Conservation (phyloP, 805 yeast genomes). For the Monosporozyma aquatica region DNA sequence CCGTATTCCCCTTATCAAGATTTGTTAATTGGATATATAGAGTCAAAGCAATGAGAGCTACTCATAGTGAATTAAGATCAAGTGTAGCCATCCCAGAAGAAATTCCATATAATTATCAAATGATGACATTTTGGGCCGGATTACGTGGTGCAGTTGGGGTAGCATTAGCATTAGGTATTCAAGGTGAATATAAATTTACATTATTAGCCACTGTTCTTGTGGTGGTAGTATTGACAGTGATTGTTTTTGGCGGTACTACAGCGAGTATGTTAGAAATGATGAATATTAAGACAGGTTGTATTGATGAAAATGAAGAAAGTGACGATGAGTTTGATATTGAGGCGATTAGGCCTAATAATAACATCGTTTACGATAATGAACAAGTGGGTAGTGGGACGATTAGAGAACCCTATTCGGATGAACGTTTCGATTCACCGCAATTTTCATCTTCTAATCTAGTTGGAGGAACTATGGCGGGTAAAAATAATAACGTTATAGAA, state of each 20-base stretch:
- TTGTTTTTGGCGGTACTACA: conserved; percentile 95
- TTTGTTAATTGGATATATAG: conserved; percentile 72
- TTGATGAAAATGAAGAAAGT: conserved; percentile 62
- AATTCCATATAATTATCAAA: conserved; percentile 89
- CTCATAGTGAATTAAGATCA: conserved; percentile 12
- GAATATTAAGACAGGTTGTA: conserved; percentile 85
- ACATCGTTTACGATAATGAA: conserved; percentile 6
- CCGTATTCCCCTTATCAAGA: conserved; percentile 88
- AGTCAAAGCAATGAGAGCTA: conserved; percentile 41
- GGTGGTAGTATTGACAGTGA: conserved; percentile 92
- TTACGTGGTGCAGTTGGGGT: conserved; percentile 98
- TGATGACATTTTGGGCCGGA: conserved; percentile 99
- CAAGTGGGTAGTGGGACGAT: not conserved
- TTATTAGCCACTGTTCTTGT: conserved; percentile 90
- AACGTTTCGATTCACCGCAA: conserved; percentile 11
- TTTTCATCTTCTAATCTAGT: conserved; percentile 11
- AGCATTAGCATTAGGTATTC: conserved; percentile 94
- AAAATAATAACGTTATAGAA: conserved; percentile 1
- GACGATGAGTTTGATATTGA: conserved; percentile 97
- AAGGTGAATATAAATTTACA: conserved; percentile 85
- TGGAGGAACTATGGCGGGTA: conserved; percentile 5
- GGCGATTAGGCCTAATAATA: conserved; percentile 40
- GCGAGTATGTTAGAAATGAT: conserved; percentile 95
- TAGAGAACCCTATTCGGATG: conserved; percentile 25
- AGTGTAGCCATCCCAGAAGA: conserved; percentile 56